Percentiles rank a stretch among this genome's conserved stretches.
phyloP scores from a whole-genome alignment of 352 stramenopile genomes.

The Phytophthora pisi region DNA sequence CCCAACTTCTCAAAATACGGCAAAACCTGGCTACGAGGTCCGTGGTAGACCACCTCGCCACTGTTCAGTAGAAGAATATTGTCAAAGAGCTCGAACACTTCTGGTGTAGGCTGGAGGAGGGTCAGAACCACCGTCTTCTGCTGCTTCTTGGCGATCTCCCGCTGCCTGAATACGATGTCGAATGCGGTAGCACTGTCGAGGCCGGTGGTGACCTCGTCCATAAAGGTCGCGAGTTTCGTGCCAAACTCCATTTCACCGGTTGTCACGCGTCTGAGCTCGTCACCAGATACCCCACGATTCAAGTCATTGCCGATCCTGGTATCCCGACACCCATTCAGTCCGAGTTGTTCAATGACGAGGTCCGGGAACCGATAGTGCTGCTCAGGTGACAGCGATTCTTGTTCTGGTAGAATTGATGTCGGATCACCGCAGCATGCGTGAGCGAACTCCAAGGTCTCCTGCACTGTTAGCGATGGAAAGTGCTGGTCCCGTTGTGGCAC shows the following conservation, averaged over 20 bases:
- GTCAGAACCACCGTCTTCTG: conserved; percentile 45
- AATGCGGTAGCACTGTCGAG: conserved; percentile 25
- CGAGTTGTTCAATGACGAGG: conserved; percentile 36
- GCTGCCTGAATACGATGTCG: conserved; percentile 83
- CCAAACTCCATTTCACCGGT: conserved; percentile 82
- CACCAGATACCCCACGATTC: conserved; percentile 51
- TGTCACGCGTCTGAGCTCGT: conserved; percentile 32
- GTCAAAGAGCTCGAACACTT: conserved; percentile 58
- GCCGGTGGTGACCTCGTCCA: conserved; percentile 77
- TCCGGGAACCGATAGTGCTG: no score
- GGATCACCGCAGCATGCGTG: conserved; percentile 37
- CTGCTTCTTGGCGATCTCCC: conserved; percentile 37
- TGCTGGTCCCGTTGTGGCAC: conserved; percentile 70
- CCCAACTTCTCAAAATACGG: conserved; percentile 46
- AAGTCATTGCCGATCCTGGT: conserved; percentile 55
- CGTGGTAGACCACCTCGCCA: conserved; percentile 48
- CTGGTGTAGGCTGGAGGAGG: conserved; percentile 42
- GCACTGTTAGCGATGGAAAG: conserved; percentile 83
- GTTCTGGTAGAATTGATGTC: neutral
- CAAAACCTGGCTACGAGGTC: conserved; percentile 30
- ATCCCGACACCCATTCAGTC: conserved; percentile 45
- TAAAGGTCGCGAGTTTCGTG: conserved; percentile 61
- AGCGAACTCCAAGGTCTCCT: conserved; percentile 82
- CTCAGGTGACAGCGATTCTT: neutral
- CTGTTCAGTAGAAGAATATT: conserved; percentile 52